phyloP scores from a whole-genome alignment of 2,329 filamentous ascomycete genomes.

The Venturia asperata region DNA sequence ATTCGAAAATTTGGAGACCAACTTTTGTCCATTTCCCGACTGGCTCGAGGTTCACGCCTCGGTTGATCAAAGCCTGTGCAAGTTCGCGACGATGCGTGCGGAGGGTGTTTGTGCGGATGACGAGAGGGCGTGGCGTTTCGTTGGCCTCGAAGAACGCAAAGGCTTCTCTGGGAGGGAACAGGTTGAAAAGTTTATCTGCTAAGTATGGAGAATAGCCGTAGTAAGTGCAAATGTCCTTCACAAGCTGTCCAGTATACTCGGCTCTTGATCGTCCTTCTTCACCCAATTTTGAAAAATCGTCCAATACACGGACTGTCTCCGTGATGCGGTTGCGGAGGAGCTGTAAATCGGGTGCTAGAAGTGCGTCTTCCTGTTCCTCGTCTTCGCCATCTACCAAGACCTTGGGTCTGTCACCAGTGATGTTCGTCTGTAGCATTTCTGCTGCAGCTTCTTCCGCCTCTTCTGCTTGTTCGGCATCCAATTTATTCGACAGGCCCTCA shows the following conservation, averaged over 20 bases:
- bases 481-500: constrained; percentile 75
- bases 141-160: constrained; percentile 99
- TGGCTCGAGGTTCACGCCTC: constrained; percentile 90
- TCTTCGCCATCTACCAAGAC: constrained; percentile 56
- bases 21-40: constrained; percentile 99
- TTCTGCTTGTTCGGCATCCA: constrained; percentile 69
- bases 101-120: constrained; percentile 94
- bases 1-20: constrained; percentile 92
- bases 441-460: constrained; percentile 78
- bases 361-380: constrained; percentile 53
- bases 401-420: constrained; percentile 65
- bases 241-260: constrained; percentile 78
- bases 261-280: constrained; percentile 74
- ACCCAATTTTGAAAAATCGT: constrained; percentile 75
- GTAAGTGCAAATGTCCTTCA: constrained; percentile 91
- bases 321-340: constrained; percentile 82
- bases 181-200: constrained; percentile 89
- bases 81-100: constrained; percentile 70
- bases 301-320: constrained; percentile 84
- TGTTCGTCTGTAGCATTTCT: constrained; percentile 91
- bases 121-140: constrained; percentile 85
- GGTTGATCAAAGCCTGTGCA: constrained; percentile 88
- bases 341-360: constrained; percentile 79
- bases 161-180: constrained; percentile 88
- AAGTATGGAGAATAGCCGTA: constrained; percentile 93